Conservation (phyloP, 2,329 filamentous ascomycete species). For the Plenodomus tracheiphilus region DNA sequence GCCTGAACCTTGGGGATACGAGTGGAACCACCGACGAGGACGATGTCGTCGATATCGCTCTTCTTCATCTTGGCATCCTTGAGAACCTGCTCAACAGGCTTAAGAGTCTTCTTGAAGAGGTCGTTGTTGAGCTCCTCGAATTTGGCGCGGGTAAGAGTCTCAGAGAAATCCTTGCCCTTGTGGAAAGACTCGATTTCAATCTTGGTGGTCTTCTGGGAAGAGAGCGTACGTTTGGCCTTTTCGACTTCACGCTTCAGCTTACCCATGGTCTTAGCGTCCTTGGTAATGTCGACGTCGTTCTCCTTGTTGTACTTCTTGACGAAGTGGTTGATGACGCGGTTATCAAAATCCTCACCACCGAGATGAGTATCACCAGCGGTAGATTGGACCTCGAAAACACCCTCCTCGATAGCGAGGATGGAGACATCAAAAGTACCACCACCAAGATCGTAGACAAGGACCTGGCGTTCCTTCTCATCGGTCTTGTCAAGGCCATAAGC, state of each 20-base stretch:
- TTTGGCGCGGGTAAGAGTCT: constrained; percentile 97
- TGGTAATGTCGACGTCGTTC: constrained; percentile 86
- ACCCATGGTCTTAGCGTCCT: constrained; percentile 97
- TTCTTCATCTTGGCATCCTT: constrained; percentile 99
- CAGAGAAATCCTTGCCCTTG: constrained; percentile 95
- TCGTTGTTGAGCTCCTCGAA: constrained; percentile 99
- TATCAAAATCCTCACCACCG: constrained; percentile 98
- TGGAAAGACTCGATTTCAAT: constrained; percentile 98
- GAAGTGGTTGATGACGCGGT: constrained; percentile 95
- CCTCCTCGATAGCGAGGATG: constrained; percentile 83
- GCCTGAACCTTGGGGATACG: constrained; percentile 98
- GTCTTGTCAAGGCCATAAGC: constrained; percentile 75
- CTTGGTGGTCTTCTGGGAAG: constrained; percentile 85
- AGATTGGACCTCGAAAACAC: constrained; percentile 91
- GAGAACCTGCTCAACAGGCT: constrained; percentile 97
- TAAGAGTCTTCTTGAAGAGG: constrained; percentile 98
- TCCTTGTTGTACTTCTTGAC: constrained; percentile 99
- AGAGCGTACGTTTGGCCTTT: constrained; percentile 98
- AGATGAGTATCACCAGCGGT: constrained; percentile 97
- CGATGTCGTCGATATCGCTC: constrained; percentile 91
- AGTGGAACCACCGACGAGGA: constrained; percentile 96
- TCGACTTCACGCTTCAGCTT: constrained; percentile 99
- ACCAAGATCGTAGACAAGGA: constrained; percentile 49
- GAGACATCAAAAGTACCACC: constrained; percentile 54
- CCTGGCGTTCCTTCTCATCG: constrained; percentile 44